These are phyloP conservation scores for Rhynchospora tenuis DNA, from an alignment of 176 grass and related monocot genomes.

Conservation along the genomic window DNA sequence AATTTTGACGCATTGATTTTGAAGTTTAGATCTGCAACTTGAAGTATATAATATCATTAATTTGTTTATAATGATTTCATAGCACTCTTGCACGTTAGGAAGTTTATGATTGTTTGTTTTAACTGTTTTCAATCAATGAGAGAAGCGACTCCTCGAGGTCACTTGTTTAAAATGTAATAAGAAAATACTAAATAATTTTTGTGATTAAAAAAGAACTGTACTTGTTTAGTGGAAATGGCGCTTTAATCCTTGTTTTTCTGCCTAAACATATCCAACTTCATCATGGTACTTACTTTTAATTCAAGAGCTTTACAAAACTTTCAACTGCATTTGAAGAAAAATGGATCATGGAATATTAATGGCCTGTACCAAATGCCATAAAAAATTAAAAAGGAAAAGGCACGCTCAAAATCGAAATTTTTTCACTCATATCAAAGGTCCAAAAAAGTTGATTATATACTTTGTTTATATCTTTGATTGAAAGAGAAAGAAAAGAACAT, in stretches of 20 bases:
- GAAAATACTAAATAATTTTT: not conserved
- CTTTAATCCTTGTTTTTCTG: not conserved
- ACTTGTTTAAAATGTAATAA: not conserved
- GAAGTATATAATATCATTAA: not conserved
- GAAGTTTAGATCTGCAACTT: not conserved
- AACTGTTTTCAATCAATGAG: not conserved
- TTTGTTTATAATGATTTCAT: not conserved
- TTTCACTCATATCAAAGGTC: not conserved
- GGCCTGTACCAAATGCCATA: not conserved
- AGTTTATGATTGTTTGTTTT: not conserved
- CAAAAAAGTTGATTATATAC: not conserved
- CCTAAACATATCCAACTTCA: not conserved
- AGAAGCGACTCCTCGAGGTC: not conserved
- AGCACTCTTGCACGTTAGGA: not conserved
- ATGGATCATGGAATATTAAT: not conserved
- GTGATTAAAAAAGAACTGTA: not conserved
- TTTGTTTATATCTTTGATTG: slow-evolving; percentile 1
- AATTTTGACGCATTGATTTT: not conserved
- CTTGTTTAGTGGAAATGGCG: not conserved
- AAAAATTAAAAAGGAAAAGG: not conserved
- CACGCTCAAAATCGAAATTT: not conserved
- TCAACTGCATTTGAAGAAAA: not conserved
- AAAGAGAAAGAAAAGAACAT: not conserved
- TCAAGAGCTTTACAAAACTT: not conserved
- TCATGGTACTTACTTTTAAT: not conserved